phyloP scores from a whole-genome alignment of 805 yeast species.

The Kurtzmaniella fragi region DNA sequence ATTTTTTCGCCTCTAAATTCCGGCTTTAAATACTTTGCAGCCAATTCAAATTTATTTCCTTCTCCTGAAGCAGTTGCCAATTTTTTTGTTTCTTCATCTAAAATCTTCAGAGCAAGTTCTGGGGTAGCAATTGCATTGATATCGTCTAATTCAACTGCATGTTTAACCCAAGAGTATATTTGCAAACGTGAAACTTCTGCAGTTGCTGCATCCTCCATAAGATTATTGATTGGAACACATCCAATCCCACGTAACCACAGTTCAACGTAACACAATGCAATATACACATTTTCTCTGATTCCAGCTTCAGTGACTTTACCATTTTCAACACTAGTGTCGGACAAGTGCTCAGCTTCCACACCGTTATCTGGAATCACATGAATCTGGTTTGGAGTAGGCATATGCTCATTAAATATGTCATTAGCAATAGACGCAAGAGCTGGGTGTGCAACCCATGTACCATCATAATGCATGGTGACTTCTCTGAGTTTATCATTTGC shows the following conservation, averaged over 20 bases:
- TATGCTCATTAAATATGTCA: conserved; percentile 12
- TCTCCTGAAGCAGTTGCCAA: conserved; percentile 2
- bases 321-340: conserved; percentile 11
- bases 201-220: conserved; percentile 21
- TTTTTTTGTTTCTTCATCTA: conserved; percentile 11
- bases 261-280: conserved; percentile 17
- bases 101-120: conserved; percentile 7
- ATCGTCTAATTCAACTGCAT: conserved; percentile 11
- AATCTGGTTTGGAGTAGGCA: conserved; percentile 20
- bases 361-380: conserved; percentile 8
- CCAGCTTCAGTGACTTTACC: conserved; percentile 12
- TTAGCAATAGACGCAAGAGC: conserved; percentile 16
- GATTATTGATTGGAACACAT: conserved; percentile 17
- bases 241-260: conserved; percentile 17
- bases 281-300: conserved; percentile 15
- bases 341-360: conserved; percentile 11
- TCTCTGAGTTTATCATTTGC: conserved; percentile 52
- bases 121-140: conserved; percentile 10
- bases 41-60: conserved; percentile 11
- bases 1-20: conserved; percentile 14
- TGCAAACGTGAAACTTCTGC: conserved; percentile 18
- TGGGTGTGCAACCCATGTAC: conserved; percentile 21
- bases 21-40: conserved; percentile 13
- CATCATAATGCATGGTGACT: conserved; percentile 17
- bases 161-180: conserved; percentile 16